Evolutionary conservation across 164 flowering plant genomes (phyloP).

Genomic region (Magnolia changhungtana): DNA sequence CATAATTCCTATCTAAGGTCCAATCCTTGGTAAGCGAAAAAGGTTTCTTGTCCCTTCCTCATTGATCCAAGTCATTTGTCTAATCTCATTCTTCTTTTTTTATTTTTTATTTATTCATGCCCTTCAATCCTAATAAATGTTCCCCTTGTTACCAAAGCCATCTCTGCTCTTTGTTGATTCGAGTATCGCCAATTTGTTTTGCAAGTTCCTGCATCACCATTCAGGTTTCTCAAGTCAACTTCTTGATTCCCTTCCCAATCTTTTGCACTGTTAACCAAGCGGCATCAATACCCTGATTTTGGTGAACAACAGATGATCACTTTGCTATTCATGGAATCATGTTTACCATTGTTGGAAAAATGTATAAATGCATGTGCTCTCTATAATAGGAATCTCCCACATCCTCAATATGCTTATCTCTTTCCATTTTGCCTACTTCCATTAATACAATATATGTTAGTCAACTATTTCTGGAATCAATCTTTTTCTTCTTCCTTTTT

Average conservation of each 20-base stretch:
- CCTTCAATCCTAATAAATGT: no score
- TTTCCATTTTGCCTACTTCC: not conserved
- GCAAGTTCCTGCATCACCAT: not conserved
- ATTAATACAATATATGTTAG: not conserved
- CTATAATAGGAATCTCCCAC: not conserved
- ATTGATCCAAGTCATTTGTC: no score
- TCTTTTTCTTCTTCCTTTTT: not conserved
- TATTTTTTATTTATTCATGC: no score
- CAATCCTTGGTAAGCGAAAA: no score
- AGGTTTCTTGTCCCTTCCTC: no score
- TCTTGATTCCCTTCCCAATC: not conserved
- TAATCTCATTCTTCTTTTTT: no score
- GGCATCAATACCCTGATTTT: not conserved
- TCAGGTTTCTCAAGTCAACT: not conserved
- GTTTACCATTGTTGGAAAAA: not conserved
- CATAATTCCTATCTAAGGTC: no score
- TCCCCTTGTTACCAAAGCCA: no score
- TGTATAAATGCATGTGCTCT: not conserved
- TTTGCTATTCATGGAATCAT: not conserved
- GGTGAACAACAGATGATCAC: not conserved
- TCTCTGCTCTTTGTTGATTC: not conserved
- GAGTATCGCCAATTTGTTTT: not conserved
- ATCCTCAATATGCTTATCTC: not conserved
- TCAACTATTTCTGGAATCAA: no score
- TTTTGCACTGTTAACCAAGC: not conserved